Base-by-base conservation (phyloP, 1,284 basidiomycete species). In the Papiliotrema laurentii region DNA sequence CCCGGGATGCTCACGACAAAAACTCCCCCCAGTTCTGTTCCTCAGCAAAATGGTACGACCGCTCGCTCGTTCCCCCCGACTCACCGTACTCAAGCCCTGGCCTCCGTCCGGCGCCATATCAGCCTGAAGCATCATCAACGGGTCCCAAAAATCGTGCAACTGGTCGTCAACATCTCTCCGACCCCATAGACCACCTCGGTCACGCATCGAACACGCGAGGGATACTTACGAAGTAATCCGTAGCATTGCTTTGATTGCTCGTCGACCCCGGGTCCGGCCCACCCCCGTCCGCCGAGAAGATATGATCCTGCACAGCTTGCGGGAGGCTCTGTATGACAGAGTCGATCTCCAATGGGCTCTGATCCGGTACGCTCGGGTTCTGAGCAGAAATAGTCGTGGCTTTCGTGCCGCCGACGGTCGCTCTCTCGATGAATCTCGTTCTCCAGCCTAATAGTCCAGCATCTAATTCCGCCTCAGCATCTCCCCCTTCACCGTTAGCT, bases 371-470 rank as follows among this genome's bases (percentile, higher is more conserved):
- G n/a, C 16, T 14, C 37, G 9, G 13, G 38, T 39, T 19, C 6
- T 30, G 18, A 34, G n/a, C 40, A 6, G 21, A 22, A 10, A 47
- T 54, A 0, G 47, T 58, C 13, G 53, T 53, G 10, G 54, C 56
- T 13, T 33, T 39, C 24, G 49, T 43, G 3, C 4, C 11, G 4
- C 30, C 47, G 43, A 1, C 49, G 21, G 19, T 58, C 49, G 51
- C 50, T 19, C 60, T 50, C 37, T 60, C 54, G 37, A 67, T 60
- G 10, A 68, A 48, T 10, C 63, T 41, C 25, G 65, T 68, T 10
- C 56, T 54, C 59, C 61, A 63, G n/a, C 65, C 65, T 9, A 68
- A 48, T 3, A 68, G 50, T 39, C 58, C 60, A 16, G 55, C 49
- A 27, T 59, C 56, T 22, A 50, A 43, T 27, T 55, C 55, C 7